Evolutionary conservation across 169 alveolate genomes (phyloP), one percentile per base, ranked within the genome.

Genomic region (Perkinsus olseni): DNA sequence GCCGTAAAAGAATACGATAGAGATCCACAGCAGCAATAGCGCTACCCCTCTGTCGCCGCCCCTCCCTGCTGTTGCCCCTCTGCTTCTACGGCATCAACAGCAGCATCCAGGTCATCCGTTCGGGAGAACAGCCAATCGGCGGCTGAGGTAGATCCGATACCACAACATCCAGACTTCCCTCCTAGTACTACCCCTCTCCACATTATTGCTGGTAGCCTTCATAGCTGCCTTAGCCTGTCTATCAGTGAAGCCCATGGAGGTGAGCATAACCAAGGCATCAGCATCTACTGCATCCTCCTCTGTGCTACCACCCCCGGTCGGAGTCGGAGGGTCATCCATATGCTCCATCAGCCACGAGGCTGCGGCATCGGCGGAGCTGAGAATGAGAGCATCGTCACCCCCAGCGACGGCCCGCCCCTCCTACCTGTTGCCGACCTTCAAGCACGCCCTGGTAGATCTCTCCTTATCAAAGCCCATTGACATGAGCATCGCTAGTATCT

Each of bases 101-200:
- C 93, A 11, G 94, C 91, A 39, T 74, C 95, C 45, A 94, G 92
- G 24, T 38, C 74, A 21, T 82, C 39, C 31, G 90, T 92, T 38
- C 92, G 94, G 39, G 93, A 31, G 91, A 94, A 51, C 48, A 94
- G 92, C 95, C 95, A 94, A 91, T 94, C 94, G 1, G 94, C 94
- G 21, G 95, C 95, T 45, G 17, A 45, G n/a, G n/a, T 45, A 45
- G 17, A 45, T 6, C 62, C 62, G 62, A 45, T 45, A 45, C 62
- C n/a, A n/a, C n/a, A n/a, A n/a, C n/a, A n/a, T n/a, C n/a, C n/a
- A n/a, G n/a, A 45, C 62, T 17, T 45, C 62, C 6, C 62, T 45
- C 62, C 37, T 62, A 62, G 36, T 62, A 62, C 36, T 62, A 62
- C 82, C 82, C 31, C 82, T 62, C 31, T 62, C 82, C 28, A 62